Evolutionary conservation across 2,329 filamentous ascomycete species (phyloP).

Genomic region (Pyricularia sp.): DNA sequence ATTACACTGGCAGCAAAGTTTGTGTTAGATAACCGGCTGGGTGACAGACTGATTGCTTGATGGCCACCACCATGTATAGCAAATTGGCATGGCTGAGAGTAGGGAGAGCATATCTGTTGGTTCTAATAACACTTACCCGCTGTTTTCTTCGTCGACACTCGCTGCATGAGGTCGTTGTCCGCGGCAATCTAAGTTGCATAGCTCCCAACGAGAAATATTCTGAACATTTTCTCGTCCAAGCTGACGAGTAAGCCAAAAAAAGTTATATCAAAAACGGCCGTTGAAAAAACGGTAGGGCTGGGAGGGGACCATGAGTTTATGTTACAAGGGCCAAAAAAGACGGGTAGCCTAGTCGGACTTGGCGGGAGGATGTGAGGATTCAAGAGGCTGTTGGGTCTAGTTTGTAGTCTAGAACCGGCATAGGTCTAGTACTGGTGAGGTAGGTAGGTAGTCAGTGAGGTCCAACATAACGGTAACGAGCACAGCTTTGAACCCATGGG

Average conservation of each 20-base stretch:
- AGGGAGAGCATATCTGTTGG: background rate
- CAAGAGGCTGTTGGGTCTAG: background rate
- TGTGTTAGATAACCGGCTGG: background rate
- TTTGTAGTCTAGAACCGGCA: background rate
- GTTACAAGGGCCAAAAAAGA: background rate
- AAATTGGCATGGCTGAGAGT: background rate
- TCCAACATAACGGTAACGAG: background rate
- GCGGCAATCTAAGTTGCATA: slow-evolving; percentile 17
- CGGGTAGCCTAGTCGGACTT: background rate
- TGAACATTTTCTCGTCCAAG: slow-evolving; percentile 7
- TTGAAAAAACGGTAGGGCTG: background rate
- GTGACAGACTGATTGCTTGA: background rate
- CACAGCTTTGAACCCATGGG: background rate
- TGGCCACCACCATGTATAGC: background rate
- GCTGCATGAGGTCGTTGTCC: slow-evolving; percentile 29
- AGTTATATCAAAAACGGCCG: background rate
- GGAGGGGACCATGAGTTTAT: slow-evolving; percentile 9
- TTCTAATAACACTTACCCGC: slow-evolving; percentile 23
- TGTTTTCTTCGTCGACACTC: slow-evolving; percentile 40
- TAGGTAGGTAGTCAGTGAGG: background rate
- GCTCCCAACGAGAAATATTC: slow-evolving; percentile 16
- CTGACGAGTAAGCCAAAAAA: background rate
- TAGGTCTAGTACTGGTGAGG: background rate
- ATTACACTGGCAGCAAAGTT: slow-evolving; percentile 31
- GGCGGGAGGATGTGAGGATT: background rate